Base-by-base conservation (phyloP, 176 grass and related monocot species). In the Poa pratensis region DNA sequence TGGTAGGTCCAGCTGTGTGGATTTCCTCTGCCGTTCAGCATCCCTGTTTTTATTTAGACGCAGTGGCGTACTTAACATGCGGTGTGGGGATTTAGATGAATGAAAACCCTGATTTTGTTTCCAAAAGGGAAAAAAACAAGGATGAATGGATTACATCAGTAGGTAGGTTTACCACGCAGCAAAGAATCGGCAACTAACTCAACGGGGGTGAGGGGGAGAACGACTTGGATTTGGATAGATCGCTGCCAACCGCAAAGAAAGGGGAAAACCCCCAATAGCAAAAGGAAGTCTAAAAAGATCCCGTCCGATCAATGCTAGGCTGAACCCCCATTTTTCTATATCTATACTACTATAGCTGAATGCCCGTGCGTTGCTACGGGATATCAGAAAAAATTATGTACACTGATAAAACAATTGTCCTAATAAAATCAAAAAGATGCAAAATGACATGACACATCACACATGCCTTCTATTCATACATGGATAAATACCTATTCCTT, bases 1-100 rank as follows among this genome's bases (percentile, higher is more conserved):
- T 7, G 23, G 23, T 74, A 46, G 23, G 51, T 74, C 14, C 6
- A 51, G 43, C 24, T 74, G 45, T 50, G 70, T 51, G 45, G 7
- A 51, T 51, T 74, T 51, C 71, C 45, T 74, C 71, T 50, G 23
- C 70, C 14, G 23, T 27, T 49, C 70, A 30, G 45, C 50, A 74
- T 30, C 61, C 61, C 7, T 1, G 27, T 18, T 74, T 45, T 46
- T 51, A 70, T 42, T 70, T 70, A 70, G 20, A 43, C 37, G 9
- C 37, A 45, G 37, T 71, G 37, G 9, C 2, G 68, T 73, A 50
- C 22, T 50, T 48, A 73, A 46, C 12, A 11, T 72, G 69, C 6
- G 12, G 40, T 48, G n/a, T 45, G 42, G 42, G 13, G 42, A 73
- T 49, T 72, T 48, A 48, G 42, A 15, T 49, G 69, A 46, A 48